These are phyloP conservation scores for Podospora fimiseda DNA, from an alignment of 495 filamentous ascomycete genomes.

Conservation along the genomic window DNA sequence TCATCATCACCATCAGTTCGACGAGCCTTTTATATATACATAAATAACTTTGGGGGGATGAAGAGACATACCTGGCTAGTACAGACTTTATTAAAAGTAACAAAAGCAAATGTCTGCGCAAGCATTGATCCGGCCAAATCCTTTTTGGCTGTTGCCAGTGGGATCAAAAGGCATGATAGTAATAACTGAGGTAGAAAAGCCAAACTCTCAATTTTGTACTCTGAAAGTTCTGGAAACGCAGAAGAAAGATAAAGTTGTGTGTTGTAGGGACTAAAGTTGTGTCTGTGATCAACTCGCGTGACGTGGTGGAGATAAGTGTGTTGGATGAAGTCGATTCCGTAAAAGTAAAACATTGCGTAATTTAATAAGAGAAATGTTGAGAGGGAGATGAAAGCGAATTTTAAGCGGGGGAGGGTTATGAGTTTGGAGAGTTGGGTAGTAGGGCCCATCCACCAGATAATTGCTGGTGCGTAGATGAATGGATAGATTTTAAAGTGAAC, in stretches of 20 bases:
- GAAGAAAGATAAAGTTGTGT: slow-evolving; percentile 81
- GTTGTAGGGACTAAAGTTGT: slow-evolving; percentile 98
- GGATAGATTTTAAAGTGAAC: slow-evolving; percentile 99
- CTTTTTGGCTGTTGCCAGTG: slow-evolving; percentile 72
- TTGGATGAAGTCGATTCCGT: slow-evolving; percentile 68
- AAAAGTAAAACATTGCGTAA: slow-evolving; percentile 66
- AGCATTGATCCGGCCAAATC: slow-evolving; percentile 81
- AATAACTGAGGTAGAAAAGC: slow-evolving; percentile 85
- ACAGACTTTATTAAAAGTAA: slow-evolving; percentile 97
- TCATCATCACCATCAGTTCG: slow-evolving; percentile 28
- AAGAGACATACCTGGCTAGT: slow-evolving; percentile 72
- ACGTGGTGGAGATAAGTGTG: slow-evolving; percentile 92
- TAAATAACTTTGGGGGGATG: background rate
- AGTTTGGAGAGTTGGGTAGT: slow-evolving; percentile 33
- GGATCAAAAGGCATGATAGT: slow-evolving; percentile 69
- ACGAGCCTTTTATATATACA: background rate
- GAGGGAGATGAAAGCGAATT: slow-evolving; percentile 58
- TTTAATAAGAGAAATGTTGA: slow-evolving; percentile 68
- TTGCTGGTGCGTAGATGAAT: slow-evolving; percentile 82
- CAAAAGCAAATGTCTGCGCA: slow-evolving; percentile 98
- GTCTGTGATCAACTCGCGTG: slow-evolving; percentile 88
- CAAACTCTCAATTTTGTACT: slow-evolving; percentile 59
- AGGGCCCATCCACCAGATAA: slow-evolving; percentile 74
- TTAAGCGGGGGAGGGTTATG: slow-evolving; percentile 54
- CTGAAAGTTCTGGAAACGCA: slow-evolving; percentile 32